These are phyloP conservation scores for Aspergillus tanneri DNA, from an alignment of 2,329 filamentous ascomycete species.

Conservation along the genomic window DNA sequence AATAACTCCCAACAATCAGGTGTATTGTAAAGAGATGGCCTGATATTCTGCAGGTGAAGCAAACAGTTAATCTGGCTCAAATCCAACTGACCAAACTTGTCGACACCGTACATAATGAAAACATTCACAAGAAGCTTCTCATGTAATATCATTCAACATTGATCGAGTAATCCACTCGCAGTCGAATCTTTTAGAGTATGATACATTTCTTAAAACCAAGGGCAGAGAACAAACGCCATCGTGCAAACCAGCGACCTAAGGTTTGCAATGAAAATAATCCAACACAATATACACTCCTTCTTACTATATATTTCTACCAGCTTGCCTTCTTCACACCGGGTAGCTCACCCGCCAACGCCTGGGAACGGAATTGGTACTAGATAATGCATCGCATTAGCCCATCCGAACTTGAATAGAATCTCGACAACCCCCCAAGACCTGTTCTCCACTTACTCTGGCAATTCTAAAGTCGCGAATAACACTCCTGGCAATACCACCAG, in stretches of 20 bases:
- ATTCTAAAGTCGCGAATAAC: slow-evolving; percentile 92
- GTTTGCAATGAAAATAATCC: slow-evolving; percentile 16
- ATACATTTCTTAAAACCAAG: slow-evolving; percentile 16
- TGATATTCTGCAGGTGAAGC: not conserved
- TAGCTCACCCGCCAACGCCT: slow-evolving; percentile 79
- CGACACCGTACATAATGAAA: too few relatives aligned
- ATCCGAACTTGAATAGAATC: not conserved
- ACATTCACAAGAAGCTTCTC: not conserved
- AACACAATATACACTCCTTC: slow-evolving; percentile 12
- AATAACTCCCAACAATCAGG: not conserved
- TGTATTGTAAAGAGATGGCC: not conserved
- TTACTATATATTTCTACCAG: slow-evolving; percentile 62
- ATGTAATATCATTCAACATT: not conserved
- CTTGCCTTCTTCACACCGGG: slow-evolving; percentile 95
- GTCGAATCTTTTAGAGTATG: slow-evolving; percentile 10
- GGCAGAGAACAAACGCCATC: slow-evolving; percentile 27
- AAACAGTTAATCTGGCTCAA: not conserved
- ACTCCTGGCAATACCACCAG: slow-evolving; percentile 86
- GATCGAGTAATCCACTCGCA: not conserved
- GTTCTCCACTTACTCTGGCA: slow-evolving; percentile 69
- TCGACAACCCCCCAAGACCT: not conserved
- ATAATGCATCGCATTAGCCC: slow-evolving; percentile 22
- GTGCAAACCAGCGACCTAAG: slow-evolving; percentile 21
- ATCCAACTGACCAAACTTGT: too few relatives aligned
- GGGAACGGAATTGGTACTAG: slow-evolving; percentile 89